A percentile compares a stretch with the other conserved stretches of the same genome.
Conservation (phyloP, 208 protist genomes). For the Leishmania braziliensis region DNA sequence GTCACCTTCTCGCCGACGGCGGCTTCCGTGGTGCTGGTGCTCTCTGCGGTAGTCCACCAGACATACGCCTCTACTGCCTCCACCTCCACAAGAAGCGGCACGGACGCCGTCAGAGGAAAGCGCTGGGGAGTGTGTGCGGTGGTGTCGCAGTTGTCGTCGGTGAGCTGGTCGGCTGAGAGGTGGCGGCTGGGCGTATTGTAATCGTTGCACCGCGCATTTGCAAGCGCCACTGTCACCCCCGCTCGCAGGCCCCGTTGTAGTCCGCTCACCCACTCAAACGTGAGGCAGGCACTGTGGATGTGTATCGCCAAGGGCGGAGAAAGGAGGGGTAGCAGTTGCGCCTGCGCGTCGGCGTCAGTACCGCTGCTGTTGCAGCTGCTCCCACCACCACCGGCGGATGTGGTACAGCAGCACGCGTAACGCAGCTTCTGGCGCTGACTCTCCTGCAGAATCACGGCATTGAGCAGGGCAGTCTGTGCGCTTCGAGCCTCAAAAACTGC, state of each 20-base stretch:
- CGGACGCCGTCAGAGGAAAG: constrained; percentile 5
- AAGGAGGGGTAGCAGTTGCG: constrained; percentile 24
- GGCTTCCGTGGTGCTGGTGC: neutral
- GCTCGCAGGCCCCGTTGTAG: constrained; percentile 17
- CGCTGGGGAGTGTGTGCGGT: neutral
- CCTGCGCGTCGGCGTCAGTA: constrained; percentile 1
- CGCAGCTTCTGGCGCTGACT: constrained; percentile 21
- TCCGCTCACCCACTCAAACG: constrained; percentile 23
- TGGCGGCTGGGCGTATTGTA: constrained; percentile 4
- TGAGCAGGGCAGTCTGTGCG: constrained; percentile 24
- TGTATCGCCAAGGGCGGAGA: constrained; percentile 19
- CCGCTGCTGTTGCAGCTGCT: neutral
- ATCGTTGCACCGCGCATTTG: constrained; percentile 27
- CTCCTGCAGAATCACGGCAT: constrained; percentile 27
- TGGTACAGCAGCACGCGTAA: constrained; percentile 21
- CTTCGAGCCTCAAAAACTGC: constrained; percentile 11
- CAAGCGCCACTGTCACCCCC: constrained; percentile 22
- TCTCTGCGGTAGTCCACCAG: constrained; percentile 19
- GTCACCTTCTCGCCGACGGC: neutral
- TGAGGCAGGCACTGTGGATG: constrained; percentile 16
- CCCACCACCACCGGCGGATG: neutral
- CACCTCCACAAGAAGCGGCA: constrained; percentile 20
- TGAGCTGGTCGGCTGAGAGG: neutral
- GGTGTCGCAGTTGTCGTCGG: neutral
- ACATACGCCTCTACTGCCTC: constrained; percentile 23